These are phyloP conservation scores for Magnolia sinica DNA, from an alignment of 164 flowering plant genomes.

Conservation along the genomic window DNA sequence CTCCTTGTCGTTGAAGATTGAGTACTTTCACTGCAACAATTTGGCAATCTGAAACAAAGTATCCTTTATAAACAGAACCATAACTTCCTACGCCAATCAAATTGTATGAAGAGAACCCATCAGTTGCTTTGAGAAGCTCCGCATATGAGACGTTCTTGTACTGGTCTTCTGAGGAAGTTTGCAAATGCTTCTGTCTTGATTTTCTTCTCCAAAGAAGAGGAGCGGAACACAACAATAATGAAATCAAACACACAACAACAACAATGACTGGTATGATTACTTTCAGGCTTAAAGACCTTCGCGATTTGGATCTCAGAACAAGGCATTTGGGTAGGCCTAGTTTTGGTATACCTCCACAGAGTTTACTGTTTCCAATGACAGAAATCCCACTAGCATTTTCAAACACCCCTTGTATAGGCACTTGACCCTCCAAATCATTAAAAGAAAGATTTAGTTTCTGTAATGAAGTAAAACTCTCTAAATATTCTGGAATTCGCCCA, in stretches of 20 bases:
- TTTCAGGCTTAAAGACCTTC: neutral
- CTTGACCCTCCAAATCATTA: conserved; percentile 13
- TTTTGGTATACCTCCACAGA: conserved; percentile 3
- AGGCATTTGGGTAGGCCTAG: neutral
- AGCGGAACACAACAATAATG: neutral
- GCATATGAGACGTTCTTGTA: conserved; percentile 16
- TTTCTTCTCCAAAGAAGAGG: neutral
- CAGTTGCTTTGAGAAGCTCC: conserved; percentile 19
- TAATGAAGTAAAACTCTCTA: neutral
- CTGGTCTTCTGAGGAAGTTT: neutral
- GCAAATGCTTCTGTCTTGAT: neutral
- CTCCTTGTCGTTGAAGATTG: conserved; percentile 24
- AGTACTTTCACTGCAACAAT: conserved; percentile 36
- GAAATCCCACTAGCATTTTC: neutral
- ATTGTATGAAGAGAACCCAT: conserved; percentile 21
- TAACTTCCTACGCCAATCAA: conserved; percentile 36
- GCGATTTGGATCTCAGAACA: neutral
- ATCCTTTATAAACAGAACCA: conserved; percentile 35
- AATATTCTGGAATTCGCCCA: conserved; percentile 14
- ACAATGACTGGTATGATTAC: neutral
- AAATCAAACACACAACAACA: neutral
- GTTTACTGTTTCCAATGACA: neutral
- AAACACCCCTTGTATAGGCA: conserved; percentile 6
- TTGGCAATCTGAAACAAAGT: neutral
- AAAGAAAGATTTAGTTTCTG: conserved; percentile 4